phyloP scores from a whole-genome alignment of 805 yeast species.

The Metschnikowia peoriensis region DNA sequence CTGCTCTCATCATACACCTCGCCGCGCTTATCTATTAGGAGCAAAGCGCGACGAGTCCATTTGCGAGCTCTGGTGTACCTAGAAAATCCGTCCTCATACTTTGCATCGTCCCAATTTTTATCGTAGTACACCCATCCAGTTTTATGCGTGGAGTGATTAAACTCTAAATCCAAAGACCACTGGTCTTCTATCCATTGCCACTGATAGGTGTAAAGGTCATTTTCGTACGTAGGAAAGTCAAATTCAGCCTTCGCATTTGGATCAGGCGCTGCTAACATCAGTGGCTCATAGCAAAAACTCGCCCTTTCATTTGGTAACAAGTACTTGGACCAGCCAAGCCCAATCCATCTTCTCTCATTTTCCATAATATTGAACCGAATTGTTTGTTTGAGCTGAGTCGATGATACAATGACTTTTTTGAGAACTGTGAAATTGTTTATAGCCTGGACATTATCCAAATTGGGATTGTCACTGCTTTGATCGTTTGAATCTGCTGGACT shows the following conservation, averaged over 20 bases:
- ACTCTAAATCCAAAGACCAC: slow-evolving; percentile 49
- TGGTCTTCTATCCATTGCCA: slow-evolving; percentile 59
- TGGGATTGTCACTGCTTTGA: neutral
- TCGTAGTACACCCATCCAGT: slow-evolving; percentile 59
- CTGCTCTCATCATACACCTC: slow-evolving; percentile 10
- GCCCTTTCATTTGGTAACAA: slow-evolving; percentile 53
- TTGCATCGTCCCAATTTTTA: slow-evolving; percentile 46
- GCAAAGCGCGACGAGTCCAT: slow-evolving; percentile 49
- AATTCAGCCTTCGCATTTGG: slow-evolving; percentile 25
- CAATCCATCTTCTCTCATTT: slow-evolving; percentile 62
- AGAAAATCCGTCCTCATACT: slow-evolving; percentile 43
- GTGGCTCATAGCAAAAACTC: slow-evolving; percentile 44
- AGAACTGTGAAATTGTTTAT: slow-evolving; percentile 39
- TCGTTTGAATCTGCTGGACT: slow-evolving; percentile 8
- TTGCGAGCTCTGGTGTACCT: slow-evolving; percentile 52
- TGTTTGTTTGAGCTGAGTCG: slow-evolving; percentile 45
- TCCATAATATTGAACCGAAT: slow-evolving; percentile 52
- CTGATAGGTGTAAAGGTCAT: slow-evolving; percentile 35
- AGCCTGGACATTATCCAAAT: slow-evolving; percentile 19
- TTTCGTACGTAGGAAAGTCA: slow-evolving; percentile 44
- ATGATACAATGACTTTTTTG: slow-evolving; percentile 35
- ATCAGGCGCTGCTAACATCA: slow-evolving; percentile 30
- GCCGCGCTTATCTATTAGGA: slow-evolving; percentile 23
- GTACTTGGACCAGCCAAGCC: slow-evolving; percentile 55
- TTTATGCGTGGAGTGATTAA: slow-evolving; percentile 32